Conservation (phyloP, 2,329 filamentous ascomycete genomes). For the Exophiala sideris region DNA sequence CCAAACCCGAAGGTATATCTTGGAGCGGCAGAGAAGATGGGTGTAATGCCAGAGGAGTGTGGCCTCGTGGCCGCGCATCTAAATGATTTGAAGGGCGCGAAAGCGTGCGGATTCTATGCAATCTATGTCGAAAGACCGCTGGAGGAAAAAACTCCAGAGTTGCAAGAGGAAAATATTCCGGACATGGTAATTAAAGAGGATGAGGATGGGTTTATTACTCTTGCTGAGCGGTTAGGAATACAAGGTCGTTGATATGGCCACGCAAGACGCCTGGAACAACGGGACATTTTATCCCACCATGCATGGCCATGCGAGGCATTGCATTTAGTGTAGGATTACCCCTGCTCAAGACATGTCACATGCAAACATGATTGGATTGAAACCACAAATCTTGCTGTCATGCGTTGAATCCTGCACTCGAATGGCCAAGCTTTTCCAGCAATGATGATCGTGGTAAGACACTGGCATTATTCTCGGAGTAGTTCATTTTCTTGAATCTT, state of each 20-base stretch:
- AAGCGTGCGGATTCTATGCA: slow-evolving; percentile 57
- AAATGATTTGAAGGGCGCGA: slow-evolving; percentile 61
- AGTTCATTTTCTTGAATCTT: too few species aligned
- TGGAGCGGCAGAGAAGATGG: slow-evolving; percentile 58
- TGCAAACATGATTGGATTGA: too few species aligned
- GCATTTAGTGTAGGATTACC: too few species aligned
- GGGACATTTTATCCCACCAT: too few species aligned
- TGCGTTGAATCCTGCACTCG: too few species aligned
- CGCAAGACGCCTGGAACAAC: too few species aligned
- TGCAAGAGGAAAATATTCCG: slow-evolving; percentile 54
- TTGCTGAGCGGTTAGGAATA: slow-evolving; percentile 41
- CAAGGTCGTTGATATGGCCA: background rate
- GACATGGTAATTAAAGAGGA: slow-evolving; percentile 54
- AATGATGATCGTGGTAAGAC: too few species aligned
- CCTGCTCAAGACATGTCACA: too few species aligned
- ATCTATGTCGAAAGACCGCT: slow-evolving; percentile 64
- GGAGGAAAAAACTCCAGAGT: slow-evolving; percentile 60
- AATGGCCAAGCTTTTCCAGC: too few species aligned
- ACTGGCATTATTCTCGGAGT: too few species aligned
- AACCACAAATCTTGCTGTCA: too few species aligned
- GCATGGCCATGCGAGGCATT: too few species aligned
- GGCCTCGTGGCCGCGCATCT: slow-evolving; percentile 74
- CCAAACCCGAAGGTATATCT: slow-evolving; percentile 62
- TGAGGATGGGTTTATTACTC: slow-evolving; percentile 48
- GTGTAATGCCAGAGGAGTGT: slow-evolving; percentile 55